phyloP scores from a whole-genome alignment of 2,329 filamentous ascomycete species.

The Talaromyces sp. region DNA sequence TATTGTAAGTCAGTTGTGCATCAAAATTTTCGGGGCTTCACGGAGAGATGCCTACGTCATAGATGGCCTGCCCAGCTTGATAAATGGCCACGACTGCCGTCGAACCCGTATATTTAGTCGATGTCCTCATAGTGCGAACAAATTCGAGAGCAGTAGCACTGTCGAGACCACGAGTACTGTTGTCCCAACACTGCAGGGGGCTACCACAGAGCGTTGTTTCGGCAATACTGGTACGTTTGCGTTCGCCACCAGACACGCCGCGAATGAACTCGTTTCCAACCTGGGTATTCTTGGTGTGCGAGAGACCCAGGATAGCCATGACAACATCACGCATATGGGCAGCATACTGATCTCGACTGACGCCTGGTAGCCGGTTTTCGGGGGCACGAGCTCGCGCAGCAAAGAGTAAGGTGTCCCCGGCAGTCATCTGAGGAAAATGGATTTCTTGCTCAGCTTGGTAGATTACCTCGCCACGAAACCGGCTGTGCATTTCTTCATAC shows the following conservation, averaged over 20 bases:
- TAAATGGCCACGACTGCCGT: slow-evolving; percentile 53
- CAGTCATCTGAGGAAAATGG: slow-evolving; percentile 71
- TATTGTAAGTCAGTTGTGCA: not conserved
- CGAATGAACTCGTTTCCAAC: slow-evolving; percentile 52
- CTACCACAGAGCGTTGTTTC: slow-evolving; percentile 46
- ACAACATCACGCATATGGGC: slow-evolving; percentile 40
- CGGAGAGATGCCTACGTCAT: slow-evolving; percentile 34
- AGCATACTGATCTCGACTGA: slow-evolving; percentile 39
- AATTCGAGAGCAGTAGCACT: slow-evolving; percentile 54
- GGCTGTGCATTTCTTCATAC: slow-evolving; percentile 36
- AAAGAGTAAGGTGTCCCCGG: slow-evolving; percentile 73
- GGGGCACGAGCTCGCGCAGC: slow-evolving; percentile 60
- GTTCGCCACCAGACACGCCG: slow-evolving; percentile 56
- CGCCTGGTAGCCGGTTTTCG: slow-evolving; percentile 33
- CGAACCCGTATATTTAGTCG: slow-evolving; percentile 46
- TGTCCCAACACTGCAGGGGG: slow-evolving; percentile 44
- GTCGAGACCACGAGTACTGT: slow-evolving; percentile 47
- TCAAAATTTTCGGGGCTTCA: not conserved
- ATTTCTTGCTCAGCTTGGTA: slow-evolving; percentile 49
- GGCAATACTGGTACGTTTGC: slow-evolving; percentile 57
- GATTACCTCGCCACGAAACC: slow-evolving; percentile 10
- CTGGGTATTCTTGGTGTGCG: slow-evolving; percentile 48
- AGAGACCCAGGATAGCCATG: slow-evolving; percentile 40
- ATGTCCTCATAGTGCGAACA: slow-evolving; percentile 45
- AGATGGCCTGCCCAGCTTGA: slow-evolving; percentile 43